These are phyloP conservation scores for Moricandia arvensis DNA, from an alignment of 345 rosid genomes.

Conservation along the genomic window DNA sequence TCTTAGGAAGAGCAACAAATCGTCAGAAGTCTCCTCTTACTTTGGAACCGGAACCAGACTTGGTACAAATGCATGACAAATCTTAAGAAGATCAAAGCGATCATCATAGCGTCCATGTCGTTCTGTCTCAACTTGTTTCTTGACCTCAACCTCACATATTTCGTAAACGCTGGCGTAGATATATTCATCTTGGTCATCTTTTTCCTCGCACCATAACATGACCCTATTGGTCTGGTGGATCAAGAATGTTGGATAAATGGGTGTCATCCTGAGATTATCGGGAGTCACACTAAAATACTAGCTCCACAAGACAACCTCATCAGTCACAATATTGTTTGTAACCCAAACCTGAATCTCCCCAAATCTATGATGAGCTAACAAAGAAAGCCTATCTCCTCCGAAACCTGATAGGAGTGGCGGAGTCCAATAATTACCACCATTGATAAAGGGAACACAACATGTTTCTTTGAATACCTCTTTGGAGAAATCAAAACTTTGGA, in stretches of 20 bases:
- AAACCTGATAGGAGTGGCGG: background rate
- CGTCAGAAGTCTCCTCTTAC: background rate
- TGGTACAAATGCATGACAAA: background rate
- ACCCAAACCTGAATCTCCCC: background rate
- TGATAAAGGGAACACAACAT: background rate
- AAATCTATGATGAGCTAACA: background rate
- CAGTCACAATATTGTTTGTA: background rate
- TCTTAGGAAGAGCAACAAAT: too few species aligned
- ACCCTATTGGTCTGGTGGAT: constrained; percentile 4
- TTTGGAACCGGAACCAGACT: background rate
- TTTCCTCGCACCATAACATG: background rate
- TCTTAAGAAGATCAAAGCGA: background rate
- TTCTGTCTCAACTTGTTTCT: constrained; percentile 12
- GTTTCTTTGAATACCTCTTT: background rate
- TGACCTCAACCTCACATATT: constrained; percentile 8
- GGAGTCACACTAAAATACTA: background rate
- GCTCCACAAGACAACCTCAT: background rate
- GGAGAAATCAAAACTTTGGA: background rate
- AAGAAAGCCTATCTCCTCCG: background rate
- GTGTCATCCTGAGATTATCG: background rate
- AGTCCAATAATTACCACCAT: background rate
- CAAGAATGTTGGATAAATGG: background rate
- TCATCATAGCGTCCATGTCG: background rate
- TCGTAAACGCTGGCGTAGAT: background rate
- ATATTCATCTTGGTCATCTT: background rate